A percentile compares a stretch with the other conserved stretches of the same genome.
These are phyloP conservation scores for Ophiostoma novo-ulmi DNA, from an alignment of 2,329 filamentous ascomycete genomes.

Conservation along the genomic window DNA sequence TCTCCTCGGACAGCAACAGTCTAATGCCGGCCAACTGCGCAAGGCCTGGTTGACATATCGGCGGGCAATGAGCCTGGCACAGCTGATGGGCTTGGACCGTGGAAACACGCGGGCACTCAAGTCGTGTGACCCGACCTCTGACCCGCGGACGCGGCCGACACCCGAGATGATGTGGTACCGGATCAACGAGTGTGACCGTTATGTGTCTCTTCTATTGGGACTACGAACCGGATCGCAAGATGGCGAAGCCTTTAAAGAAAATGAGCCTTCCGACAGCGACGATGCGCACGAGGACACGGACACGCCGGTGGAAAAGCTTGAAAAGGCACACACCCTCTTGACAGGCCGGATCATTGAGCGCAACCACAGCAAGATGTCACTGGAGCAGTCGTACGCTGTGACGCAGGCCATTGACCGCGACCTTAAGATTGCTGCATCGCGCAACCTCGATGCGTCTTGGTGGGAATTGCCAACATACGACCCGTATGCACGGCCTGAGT, in stretches of 20 bases:
- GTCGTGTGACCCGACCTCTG: constrained; percentile 37
- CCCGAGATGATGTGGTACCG: constrained; percentile 44
- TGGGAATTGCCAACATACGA: constrained; percentile 41
- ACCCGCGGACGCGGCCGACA: constrained; percentile 33
- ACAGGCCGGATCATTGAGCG: constrained; percentile 45
- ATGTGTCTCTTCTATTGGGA: constrained; percentile 48
- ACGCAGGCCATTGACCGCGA: constrained; percentile 45
- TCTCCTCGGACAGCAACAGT: constrained; percentile 46
- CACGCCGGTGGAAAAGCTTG: constrained; percentile 41
- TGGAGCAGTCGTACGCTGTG: constrained; percentile 38
- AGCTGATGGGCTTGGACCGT: constrained; percentile 47
- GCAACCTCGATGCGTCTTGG: constrained; percentile 43
- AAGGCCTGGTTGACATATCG: constrained; percentile 51
- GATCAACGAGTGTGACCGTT: constrained; percentile 47
- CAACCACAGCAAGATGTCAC: constrained; percentile 41
- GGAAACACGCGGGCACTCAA: constrained; percentile 34
- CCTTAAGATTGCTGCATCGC: constrained; percentile 38
- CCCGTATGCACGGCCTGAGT: constrained; percentile 26
- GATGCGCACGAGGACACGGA: constrained; percentile 28
- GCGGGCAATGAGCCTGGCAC: constrained; percentile 46
- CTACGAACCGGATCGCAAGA: constrained; percentile 43
- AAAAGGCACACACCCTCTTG: constrained; percentile 42
- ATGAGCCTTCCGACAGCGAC: neutral
- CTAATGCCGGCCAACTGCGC: constrained; percentile 50
- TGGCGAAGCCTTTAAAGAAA: constrained; percentile 25